A percentile compares a stretch with the other conserved stretches of the same genome.
Conservation (phyloP, 352 stramenopile species). For the Globisporangium solare region DNA sequence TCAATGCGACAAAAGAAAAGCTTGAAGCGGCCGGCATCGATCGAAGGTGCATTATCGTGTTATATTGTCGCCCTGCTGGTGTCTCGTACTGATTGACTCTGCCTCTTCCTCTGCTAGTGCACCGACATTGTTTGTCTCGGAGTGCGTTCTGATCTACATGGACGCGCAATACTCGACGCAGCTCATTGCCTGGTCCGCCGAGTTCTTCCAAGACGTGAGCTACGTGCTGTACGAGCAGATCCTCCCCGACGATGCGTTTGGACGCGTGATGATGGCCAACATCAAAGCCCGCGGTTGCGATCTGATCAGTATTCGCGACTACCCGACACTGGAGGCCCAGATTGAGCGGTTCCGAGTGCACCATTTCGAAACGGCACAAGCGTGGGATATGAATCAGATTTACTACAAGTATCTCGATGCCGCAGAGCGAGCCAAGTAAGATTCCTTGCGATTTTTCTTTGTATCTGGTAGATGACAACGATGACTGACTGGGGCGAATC, state of each 20-base stretch:
- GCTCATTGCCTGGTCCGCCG: constrained; percentile 63
- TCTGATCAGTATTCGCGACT: constrained; percentile 79
- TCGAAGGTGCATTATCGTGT: constrained; percentile 18
- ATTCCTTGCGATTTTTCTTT: not conserved
- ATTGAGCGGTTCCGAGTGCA: constrained; percentile 65
- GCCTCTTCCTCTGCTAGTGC: constrained; percentile 9
- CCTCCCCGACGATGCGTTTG: constrained; percentile 85
- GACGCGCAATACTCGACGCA: constrained; percentile 71
- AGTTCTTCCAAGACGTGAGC: constrained; percentile 67
- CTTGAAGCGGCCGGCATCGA: constrained; percentile 58
- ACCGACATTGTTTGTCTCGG: constrained; percentile 84
- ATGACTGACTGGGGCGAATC: not conserved
- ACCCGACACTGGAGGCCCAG: constrained; percentile 72
- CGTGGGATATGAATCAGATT: constrained; percentile 90
- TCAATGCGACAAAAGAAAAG: constrained; percentile 43
- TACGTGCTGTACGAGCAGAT: constrained; percentile 92
- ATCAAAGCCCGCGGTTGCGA: constrained; percentile 88
- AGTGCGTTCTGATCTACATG: constrained; percentile 92
- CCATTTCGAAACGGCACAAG: constrained; percentile 65
- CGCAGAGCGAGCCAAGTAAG: constrained; percentile 60
- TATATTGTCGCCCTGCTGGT: not conserved
- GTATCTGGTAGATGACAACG: not conserved
- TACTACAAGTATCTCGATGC: constrained; percentile 87
- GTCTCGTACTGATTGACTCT: not conserved
- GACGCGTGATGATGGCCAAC: constrained; percentile 88